phyloP scores from a whole-genome alignment of 1,284 basidiomycete species.

The Kwoniella shivajii region DNA sequence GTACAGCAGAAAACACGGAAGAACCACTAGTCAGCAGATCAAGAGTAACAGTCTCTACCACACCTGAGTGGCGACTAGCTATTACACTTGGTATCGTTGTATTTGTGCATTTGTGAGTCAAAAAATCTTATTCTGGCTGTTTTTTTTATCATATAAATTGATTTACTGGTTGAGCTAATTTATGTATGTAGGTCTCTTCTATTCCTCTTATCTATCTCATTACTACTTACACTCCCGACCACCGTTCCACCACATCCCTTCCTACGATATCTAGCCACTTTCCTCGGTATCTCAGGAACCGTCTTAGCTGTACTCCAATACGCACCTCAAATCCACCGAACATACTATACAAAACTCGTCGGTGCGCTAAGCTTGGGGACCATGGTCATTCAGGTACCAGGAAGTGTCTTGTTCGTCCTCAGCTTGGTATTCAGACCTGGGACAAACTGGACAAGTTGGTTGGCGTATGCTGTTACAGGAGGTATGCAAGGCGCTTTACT shows the following conservation, averaged over 20 bases:
- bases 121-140: background rate
- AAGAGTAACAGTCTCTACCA: conserved; percentile 22
- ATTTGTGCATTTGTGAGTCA: conserved; percentile 71
- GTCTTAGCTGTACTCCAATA: conserved; percentile 81
- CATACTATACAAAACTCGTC: conserved; percentile 75
- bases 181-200: conserved; percentile 55
- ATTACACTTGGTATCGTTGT: conserved; percentile 73
- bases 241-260: conserved; percentile 55
- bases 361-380: conserved; percentile 90
- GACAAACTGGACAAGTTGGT: conserved; percentile 87
- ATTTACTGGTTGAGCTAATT: background rate
- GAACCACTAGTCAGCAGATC: background rate
- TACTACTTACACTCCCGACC: conserved; percentile 53
- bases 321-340: conserved; percentile 80
- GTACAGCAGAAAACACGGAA: conserved; percentile 7
- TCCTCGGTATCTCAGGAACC: conserved; percentile 82
- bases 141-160: conserved; percentile 9
- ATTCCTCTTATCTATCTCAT: conserved; percentile 43
- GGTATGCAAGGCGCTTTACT: conserved; percentile 81
- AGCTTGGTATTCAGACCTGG: conserved; percentile 77
- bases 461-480: conserved; percentile 81
- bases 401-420: conserved; percentile 82
- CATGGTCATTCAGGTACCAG: conserved; percentile 92
- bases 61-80: conserved; percentile 72
- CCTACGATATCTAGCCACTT: conserved; percentile 72